Evolutionary conservation across 2,329 filamentous ascomycete species (phyloP).

Genomic region (Trichoderma polysporum): DNA sequence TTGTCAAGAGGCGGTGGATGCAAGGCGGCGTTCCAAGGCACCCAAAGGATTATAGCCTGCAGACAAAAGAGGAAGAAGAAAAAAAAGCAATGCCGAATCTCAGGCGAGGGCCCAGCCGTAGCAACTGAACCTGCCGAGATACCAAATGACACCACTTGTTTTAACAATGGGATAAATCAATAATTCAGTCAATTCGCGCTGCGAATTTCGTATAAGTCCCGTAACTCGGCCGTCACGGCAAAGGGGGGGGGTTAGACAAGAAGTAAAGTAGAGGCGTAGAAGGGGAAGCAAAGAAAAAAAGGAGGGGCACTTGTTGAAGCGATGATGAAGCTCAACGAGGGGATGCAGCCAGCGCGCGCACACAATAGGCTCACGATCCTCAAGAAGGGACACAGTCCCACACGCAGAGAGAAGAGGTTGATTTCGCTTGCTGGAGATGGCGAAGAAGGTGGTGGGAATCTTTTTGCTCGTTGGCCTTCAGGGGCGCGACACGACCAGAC

Average conservation of each 20-base stretch:
- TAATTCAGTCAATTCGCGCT: conserved; percentile 14
- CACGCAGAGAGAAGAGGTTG: conserved; percentile 7
- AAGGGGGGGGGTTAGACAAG: neutral
- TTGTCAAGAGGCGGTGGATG: neutral
- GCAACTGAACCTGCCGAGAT: conserved; percentile 7
- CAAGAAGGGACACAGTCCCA: conserved; percentile 9
- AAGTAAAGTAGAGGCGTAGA: conserved; percentile 16
- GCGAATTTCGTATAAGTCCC: conserved; percentile 13
- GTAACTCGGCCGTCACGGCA: neutral
- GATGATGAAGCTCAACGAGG: conserved; percentile 10
- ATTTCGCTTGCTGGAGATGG: conserved; percentile 19
- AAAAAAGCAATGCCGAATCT: conserved; percentile 11
- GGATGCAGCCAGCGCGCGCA: conserved; percentile 15
- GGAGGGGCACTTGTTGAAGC: conserved; percentile 16
- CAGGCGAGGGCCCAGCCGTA: neutral
- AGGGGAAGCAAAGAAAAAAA: conserved; percentile 5
- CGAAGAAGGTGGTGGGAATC: conserved; percentile 13
- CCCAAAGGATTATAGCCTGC: no score
- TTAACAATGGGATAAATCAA: neutral
- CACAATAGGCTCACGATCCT: conserved; percentile 13
- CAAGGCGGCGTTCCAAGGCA: neutral
- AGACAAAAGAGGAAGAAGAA: neutral
- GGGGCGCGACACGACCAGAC: conserved; percentile 14
- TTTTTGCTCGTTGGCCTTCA: conserved; percentile 14
- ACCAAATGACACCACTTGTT: conserved; percentile 1